These are phyloP conservation scores for Plantago elongata DNA, from an alignment of 257 asterid genomes.

Conservation along the genomic window DNA sequence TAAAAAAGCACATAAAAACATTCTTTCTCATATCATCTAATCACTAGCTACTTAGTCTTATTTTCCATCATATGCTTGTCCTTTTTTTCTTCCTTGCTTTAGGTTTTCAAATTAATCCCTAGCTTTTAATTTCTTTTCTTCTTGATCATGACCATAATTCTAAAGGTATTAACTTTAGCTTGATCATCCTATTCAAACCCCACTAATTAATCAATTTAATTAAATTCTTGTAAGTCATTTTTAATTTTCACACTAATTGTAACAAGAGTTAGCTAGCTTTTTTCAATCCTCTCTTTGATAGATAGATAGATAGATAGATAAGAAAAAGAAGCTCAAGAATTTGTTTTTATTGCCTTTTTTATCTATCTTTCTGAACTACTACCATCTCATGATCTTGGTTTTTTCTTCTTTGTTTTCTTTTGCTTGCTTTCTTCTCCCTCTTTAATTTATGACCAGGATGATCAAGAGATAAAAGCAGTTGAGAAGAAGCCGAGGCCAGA, in stretches of 20 bases:
- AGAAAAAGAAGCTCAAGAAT: slow-evolving; percentile 25
- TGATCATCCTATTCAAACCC: slow-evolving; percentile 34
- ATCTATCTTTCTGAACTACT: not conserved
- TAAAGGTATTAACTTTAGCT: slow-evolving; percentile 19
- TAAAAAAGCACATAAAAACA: slow-evolving; percentile 36
- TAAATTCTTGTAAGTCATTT: slow-evolving; percentile 18
- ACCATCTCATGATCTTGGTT: not conserved
- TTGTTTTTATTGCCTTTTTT: slow-evolving; percentile 25
- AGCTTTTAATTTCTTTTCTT: not conserved
- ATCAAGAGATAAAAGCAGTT: slow-evolving; percentile 29
- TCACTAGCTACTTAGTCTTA: not conserved
- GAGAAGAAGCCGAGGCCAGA: slow-evolving; percentile 63
- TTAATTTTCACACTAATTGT: not conserved
- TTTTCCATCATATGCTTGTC: slow-evolving; percentile 8
- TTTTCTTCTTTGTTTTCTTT: slow-evolving; percentile 29
- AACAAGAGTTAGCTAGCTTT: too few relatives aligned
- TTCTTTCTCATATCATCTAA: slow-evolving; percentile 8
- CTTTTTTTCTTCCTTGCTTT: slow-evolving; percentile 9
- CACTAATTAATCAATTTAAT: slow-evolving; percentile 26
- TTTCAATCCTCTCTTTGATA: slow-evolving; percentile 17
- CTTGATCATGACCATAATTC: slow-evolving; percentile 19
- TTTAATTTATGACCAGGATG: slow-evolving; percentile 35
- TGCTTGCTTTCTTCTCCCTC: slow-evolving; percentile 13
- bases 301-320: slow-evolving; percentile 26
- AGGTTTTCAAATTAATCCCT: not conserved